Percentiles rank a stretch among this genome's conserved stretches.
These are phyloP conservation scores for Corchorus olitorius DNA, from an alignment of 345 rosid species.

Conservation along the genomic window DNA sequence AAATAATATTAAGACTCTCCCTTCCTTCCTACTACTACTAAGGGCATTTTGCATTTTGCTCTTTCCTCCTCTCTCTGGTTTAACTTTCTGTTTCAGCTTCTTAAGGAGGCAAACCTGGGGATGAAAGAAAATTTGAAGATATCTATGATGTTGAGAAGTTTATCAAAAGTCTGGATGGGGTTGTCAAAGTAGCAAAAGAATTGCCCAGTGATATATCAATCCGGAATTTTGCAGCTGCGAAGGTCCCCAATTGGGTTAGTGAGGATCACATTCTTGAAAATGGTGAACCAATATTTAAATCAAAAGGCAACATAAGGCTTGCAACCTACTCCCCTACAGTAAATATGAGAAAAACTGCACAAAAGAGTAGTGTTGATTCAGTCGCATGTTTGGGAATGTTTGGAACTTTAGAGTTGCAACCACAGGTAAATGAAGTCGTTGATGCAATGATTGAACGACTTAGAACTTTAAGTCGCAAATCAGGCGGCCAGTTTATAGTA, in stretches of 20 bases:
- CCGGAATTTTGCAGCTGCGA: slow-evolving; percentile 67
- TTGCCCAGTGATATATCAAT: slow-evolving; percentile 67
- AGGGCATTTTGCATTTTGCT: background rate
- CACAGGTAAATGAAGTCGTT: slow-evolving; percentile 77
- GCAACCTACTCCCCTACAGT: slow-evolving; percentile 89
- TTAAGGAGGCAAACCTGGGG: slow-evolving; percentile 89
- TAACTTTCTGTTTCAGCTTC: slow-evolving; percentile 19
- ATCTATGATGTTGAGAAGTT: slow-evolving; percentile 82
- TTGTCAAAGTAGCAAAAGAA: slow-evolving; percentile 64
- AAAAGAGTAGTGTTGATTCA: slow-evolving; percentile 58
- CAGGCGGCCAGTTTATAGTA: slow-evolving; percentile 75
- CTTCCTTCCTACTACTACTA: background rate
- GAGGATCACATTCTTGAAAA: slow-evolving; percentile 72
- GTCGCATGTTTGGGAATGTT: slow-evolving; percentile 87
- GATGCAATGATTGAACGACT: slow-evolving; percentile 80
- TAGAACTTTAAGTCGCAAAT: slow-evolving; percentile 70
- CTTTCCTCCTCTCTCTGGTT: background rate
- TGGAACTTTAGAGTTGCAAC: slow-evolving; percentile 76
- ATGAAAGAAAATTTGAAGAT: slow-evolving; percentile 88
- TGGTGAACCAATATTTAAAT: slow-evolving; percentile 61
- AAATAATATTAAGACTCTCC: background rate
- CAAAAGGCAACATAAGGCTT: slow-evolving; percentile 82
- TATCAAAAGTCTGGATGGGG: slow-evolving; percentile 67
- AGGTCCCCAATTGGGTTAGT: slow-evolving; percentile 83
- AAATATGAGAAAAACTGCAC: slow-evolving; percentile 77